These are phyloP conservation scores for Elsinoe batatas DNA, from an alignment of 2,329 filamentous ascomycete species.

Conservation along the genomic window DNA sequence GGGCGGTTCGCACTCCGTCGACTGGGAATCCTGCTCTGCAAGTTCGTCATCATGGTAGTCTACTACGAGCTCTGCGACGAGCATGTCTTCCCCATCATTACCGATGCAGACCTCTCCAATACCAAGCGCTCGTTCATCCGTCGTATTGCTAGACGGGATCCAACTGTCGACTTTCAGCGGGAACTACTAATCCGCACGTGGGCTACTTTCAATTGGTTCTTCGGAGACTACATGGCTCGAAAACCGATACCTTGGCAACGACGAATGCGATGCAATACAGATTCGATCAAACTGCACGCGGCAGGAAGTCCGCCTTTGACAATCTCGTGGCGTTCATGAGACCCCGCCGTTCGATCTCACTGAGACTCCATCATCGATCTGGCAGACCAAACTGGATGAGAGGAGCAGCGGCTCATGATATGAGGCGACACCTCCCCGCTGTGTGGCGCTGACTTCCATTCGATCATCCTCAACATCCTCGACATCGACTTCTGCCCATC, in stretches of 20 bases:
- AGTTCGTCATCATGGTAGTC: background rate
- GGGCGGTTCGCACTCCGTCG: background rate
- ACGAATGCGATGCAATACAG: background rate
- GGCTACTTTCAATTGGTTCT: background rate
- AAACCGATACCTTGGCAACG: background rate
- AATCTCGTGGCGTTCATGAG: no score
- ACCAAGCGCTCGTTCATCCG: background rate
- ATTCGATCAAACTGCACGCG: background rate
- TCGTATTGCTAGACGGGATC: background rate
- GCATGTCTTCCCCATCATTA: background rate
- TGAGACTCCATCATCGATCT: no score
- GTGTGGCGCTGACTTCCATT: background rate
- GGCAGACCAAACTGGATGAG: no score
- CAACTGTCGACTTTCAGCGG: background rate
- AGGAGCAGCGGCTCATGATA: no score
- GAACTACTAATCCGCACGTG: background rate
- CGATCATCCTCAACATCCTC: background rate
- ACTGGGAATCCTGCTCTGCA: background rate
- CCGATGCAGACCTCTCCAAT: background rate
- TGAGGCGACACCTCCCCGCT: no score
- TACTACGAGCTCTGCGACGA: background rate
- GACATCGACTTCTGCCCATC: background rate
- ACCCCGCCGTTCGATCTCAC: no score
- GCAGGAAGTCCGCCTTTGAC: no score
- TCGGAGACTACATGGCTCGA: background rate